Evolutionary conservation across 495 filamentous ascomycete species (phyloP), one percentile per base, ranked within the genome.

Genomic region (Aspergillus hancockii): DNA sequence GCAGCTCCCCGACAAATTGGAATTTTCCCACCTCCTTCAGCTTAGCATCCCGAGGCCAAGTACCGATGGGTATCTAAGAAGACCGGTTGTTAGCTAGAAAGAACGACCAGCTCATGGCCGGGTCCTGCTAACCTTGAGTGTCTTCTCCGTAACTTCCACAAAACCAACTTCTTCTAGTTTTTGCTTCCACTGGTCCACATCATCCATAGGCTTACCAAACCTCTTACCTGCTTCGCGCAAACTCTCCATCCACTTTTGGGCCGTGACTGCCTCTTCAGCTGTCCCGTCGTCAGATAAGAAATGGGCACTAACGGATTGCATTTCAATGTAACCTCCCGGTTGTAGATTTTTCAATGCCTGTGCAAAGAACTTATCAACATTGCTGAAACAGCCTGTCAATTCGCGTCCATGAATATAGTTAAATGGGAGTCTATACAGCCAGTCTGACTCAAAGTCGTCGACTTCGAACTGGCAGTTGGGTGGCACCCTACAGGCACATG

Each of bases 391-490:
- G 4, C 43, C 43, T 4, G 18, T 6, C 43, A 47, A 23, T 22
- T 47, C 43, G 23, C 43, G 43, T 23, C 13, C 43, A 23, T 47
- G 43, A 23, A 47, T 47, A 23, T 22, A 47, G 21, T 47, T 19
- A 14, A 47, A 47, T 23, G 43, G 43, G 1, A 12, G 22, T n/a
- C 23, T 47, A 23, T 47, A 23, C 21, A 47, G 8, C 43, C 43
- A 47, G 21, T 47, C 43, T 47, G 43, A 22, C 16, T 47, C 43
- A n/a, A 47, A 47, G 19, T 47, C 19, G 19, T 47, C 43, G 19
- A 47, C 23, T 14, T 47, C 43, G 19, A 47, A 47, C 43, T 23
- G 43, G 10, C 43, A 47, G 8, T 47, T 47, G 22, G 43, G 43
- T 23, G 43, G 19, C 19, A 47, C 43, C 43, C 43, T 47, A 13